Evolutionary conservation across 2,329 filamentous ascomycete species (phyloP), one percentile per base, ranked within the genome.

Genomic region (Diaporthe ilicicola): DNA sequence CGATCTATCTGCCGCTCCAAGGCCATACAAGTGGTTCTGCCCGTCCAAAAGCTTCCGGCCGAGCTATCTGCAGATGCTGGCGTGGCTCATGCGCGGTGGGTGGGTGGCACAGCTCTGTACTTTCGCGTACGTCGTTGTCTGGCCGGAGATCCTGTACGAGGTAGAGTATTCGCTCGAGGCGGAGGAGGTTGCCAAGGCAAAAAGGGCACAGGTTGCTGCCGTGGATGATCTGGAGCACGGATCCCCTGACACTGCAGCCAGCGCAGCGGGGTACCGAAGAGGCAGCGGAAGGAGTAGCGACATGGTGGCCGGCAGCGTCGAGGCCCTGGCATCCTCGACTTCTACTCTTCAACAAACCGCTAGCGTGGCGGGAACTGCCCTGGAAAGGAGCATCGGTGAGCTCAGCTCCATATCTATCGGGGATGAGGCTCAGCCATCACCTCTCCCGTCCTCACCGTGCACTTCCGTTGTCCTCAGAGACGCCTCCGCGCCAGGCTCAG

Each of bases 91-190:
- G 84, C 91, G 95, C 50, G 93, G 94, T 56, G 94, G 94, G 17
- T 97, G 96, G 93, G 95, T 98, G 0, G 97, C 93, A 0, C 95
- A 98, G 79, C 87, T 99, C 7, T 93, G 94, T 73, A 96, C 94
- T 0, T 98, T 97, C 80, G 94, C 92, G 15, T 97, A 96, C 85
- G 90, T 98, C 53, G 89, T 95, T 62, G 93, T 96, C 51, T 92
- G 91, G 81, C 91, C 93, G 2, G 92, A 95, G 78, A 93, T 97
- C 73, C 91, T 96, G 76, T 91, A 93, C 77, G 91, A 93, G 74
- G 94, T 97, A 3, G 90, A 93, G 65, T 88, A 91, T 75, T 88
- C 91, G 68, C 86, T 94, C 53, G 90, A 92, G 76, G 87, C 88
- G 32, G 91, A 93, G 74, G 88, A 91, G 73, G 83, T 92, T 12